These are phyloP conservation scores for Ceratocystis cacaofunesta DNA, from an alignment of 2,329 filamentous ascomycete genomes.

Conservation along the genomic window DNA sequence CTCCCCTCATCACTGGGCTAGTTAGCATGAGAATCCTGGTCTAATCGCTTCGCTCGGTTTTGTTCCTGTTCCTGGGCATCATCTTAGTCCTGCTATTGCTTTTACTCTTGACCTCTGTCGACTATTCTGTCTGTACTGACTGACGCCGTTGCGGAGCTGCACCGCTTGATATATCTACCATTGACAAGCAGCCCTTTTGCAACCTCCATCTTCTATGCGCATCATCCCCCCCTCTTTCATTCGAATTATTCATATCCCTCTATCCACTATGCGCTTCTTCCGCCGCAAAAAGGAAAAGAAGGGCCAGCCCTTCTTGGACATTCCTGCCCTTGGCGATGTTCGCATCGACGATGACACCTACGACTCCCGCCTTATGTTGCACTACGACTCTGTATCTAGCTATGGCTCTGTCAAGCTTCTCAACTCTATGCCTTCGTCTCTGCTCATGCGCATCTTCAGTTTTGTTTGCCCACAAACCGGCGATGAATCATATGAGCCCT, in stretches of 20 bases:
- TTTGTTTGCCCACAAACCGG: constrained; percentile 69
- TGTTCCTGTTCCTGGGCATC: neutral
- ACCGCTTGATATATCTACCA: too few species aligned
- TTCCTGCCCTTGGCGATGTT: constrained; percentile 19
- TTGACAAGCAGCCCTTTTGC: neutral
- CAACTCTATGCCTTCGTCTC: constrained; percentile 45
- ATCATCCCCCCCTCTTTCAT: constrained; percentile 18
- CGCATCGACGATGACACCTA: constrained; percentile 14
- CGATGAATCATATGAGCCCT: constrained; percentile 66
- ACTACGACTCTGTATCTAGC: constrained; percentile 26
- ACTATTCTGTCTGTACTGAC: neutral
- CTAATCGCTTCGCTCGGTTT: neutral
- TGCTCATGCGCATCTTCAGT: constrained; percentile 64
- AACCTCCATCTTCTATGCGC: constrained; percentile 22
- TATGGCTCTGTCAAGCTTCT: constrained; percentile 30
- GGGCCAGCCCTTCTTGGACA: constrained; percentile 19
- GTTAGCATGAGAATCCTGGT: neutral
- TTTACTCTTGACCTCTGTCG: neutral
- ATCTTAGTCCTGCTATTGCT: neutral
- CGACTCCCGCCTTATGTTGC: constrained; percentile 16
- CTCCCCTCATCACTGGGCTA: too few species aligned
- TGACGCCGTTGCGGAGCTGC: too few species aligned
- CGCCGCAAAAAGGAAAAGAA: constrained; percentile 25
- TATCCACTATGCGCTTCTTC: constrained; percentile 21
- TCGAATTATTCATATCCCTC: neutral